Conservation (phyloP, 495 filamentous ascomycete species). For the Sordaria brevicollis region DNA sequence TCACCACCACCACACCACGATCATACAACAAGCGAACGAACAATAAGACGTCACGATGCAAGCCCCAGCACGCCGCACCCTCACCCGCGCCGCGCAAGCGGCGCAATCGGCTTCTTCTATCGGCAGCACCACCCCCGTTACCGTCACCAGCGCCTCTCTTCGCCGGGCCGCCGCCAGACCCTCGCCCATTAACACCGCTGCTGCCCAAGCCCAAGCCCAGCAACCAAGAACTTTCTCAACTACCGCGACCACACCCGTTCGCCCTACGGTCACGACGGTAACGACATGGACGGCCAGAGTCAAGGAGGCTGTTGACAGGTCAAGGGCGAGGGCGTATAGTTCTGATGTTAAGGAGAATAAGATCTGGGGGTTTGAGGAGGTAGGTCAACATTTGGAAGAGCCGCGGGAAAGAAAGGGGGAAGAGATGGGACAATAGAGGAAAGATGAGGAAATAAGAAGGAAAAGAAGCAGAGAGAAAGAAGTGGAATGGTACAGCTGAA, state of each 20-base stretch:
- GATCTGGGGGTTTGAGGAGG: constrained; percentile 38
- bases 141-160: background rate
- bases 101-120: background rate
- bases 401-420: background rate
- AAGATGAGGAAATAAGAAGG: background rate
- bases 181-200: background rate
- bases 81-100: background rate
- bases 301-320: background rate
- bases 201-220: background rate
- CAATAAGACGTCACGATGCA: background rate
- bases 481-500: too few species aligned
- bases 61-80: constrained; percentile 1
- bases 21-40: background rate
- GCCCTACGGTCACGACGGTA: background rate
- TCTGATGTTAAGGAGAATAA: constrained; percentile 14
- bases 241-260: background rate
- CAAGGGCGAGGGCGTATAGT: background rate
- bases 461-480: background rate
- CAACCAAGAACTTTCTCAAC: background rate
- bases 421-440: background rate
- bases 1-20: background rate
- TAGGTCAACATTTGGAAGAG: constrained; percentile 6
- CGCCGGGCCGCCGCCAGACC: too few species aligned
- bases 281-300: background rate
- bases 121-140: background rate